phyloP scores from a whole-genome alignment of 2,329 filamentous ascomycete species.

The Phaeosphaeria sp. region DNA sequence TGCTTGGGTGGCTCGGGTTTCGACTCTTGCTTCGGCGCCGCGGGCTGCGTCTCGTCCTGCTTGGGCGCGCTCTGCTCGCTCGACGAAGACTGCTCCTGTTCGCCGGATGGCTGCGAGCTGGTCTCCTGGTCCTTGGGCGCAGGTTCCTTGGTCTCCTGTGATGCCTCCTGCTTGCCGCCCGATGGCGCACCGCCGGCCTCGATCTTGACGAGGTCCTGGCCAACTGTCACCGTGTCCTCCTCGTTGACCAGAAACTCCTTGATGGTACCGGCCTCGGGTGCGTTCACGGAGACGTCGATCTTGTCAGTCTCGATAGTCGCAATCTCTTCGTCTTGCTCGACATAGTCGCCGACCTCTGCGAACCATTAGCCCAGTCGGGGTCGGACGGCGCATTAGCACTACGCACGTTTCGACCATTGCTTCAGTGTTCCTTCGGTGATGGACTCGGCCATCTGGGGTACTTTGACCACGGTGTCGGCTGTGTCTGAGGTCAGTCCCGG shows the following conservation, averaged over 20 bases:
- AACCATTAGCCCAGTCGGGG: conserved; percentile 14
- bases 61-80: conserved; percentile 45
- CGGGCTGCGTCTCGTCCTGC: conserved; percentile 45
- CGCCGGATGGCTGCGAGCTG: conserved; percentile 60
- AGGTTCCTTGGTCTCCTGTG: conserved; percentile 66
- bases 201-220: conserved; percentile 86
- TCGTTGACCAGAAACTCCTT: conserved; percentile 91
- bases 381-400: background rate
- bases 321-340: conserved; percentile 96
- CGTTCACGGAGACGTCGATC: conserved; percentile 98
- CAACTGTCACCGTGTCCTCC: conserved; percentile 93
- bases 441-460: conserved; percentile 97
- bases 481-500: conserved; percentile 6
- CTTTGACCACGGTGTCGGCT: conserved; percentile 87
- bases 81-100: conserved; percentile 54
- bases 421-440: conserved; percentile 97
- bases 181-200: conserved; percentile 69
- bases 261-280: conserved; percentile 86
- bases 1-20: conserved; percentile 51
- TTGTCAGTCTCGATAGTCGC: conserved; percentile 99
- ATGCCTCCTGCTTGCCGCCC: conserved; percentile 62
- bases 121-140: conserved; percentile 64
- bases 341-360: conserved; percentile 83
- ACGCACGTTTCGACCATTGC: conserved; percentile 82
- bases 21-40: conserved; percentile 48